These are phyloP conservation scores for Priceomyces medius DNA, from an alignment of 805 yeast species.

Conservation along the genomic window DNA sequence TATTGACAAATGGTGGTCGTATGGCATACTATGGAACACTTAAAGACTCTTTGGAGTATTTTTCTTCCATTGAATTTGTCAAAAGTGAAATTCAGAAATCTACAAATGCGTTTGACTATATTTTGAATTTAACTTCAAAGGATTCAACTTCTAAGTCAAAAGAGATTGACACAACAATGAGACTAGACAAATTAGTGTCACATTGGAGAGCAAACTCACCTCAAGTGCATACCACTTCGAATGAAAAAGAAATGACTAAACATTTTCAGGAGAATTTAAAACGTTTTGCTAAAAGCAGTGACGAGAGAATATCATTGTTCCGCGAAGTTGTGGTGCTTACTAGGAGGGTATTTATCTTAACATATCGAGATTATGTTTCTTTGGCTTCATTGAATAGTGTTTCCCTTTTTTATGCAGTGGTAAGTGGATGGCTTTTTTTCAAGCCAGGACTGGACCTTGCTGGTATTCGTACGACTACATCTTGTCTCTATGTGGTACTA, in stretches of 20 bases:
- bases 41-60: slow-evolving; percentile 48
- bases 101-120: slow-evolving; percentile 27
- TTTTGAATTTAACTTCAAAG: slow-evolving; percentile 37
- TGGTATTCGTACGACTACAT: slow-evolving; percentile 61
- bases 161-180: slow-evolving; percentile 21
- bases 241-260: slow-evolving; percentile 13
- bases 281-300: slow-evolving; percentile 15
- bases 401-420: slow-evolving; percentile 49
- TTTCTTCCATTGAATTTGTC: slow-evolving; percentile 27
- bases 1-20: slow-evolving; percentile 61
- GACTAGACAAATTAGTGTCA: slow-evolving; percentile 25
- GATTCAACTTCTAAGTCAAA: slow-evolving; percentile 26
- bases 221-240: slow-evolving; percentile 1
- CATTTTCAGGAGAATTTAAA: slow-evolving; percentile 17
- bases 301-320: slow-evolving; percentile 24
- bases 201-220: slow-evolving; percentile 21
- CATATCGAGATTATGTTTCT: slow-evolving; percentile 34
- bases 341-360: slow-evolving; percentile 29
- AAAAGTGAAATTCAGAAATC: not conserved
- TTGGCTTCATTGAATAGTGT: slow-evolving; percentile 39
- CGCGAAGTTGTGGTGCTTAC: slow-evolving; percentile 34
- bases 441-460: slow-evolving; percentile 57
- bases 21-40: slow-evolving; percentile 46
- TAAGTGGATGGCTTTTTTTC: slow-evolving; percentile 77
- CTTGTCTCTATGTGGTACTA: slow-evolving; percentile 34